These are phyloP conservation scores for Pichia kudriavzevii DNA, from an alignment of 1,139 yeast genomes.

Conservation along the genomic window DNA sequence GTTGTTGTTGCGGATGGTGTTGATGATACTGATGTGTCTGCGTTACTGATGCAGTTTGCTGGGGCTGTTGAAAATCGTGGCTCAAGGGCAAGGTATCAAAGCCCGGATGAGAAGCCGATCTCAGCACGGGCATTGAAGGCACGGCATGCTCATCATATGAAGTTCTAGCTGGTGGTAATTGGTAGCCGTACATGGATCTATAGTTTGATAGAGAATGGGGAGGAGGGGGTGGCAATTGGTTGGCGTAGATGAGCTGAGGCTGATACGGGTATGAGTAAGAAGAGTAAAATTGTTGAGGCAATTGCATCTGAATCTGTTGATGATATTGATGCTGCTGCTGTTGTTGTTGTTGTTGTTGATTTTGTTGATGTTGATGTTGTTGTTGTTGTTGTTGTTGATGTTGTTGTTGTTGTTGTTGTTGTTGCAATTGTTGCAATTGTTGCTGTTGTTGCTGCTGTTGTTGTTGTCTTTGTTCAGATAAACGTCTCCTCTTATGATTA, in stretches of 20 bases:
- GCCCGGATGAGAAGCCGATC: no score
- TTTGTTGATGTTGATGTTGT: conserved; percentile 1
- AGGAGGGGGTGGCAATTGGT: no score
- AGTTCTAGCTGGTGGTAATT: no score
- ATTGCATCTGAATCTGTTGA: conserved; percentile 4
- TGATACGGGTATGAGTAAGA: not conserved
- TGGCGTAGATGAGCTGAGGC: not conserved
- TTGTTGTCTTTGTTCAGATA: not conserved
- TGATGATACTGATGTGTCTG: conserved; percentile 6
- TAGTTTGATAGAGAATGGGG: no score
- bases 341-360: not conserved
- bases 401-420: conserved; percentile 3
- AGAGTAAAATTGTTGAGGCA: not conserved
- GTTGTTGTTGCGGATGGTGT: conserved; percentile 4
- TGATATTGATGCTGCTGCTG: conserved; percentile 4
- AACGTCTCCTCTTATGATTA: conserved; percentile 2
- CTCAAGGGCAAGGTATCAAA: no score
- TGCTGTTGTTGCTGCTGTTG: conserved; percentile 1
- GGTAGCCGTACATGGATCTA: no score
- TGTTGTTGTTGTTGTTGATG: conserved; percentile 9
- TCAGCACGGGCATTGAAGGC: no score
- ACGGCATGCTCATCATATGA: no score
- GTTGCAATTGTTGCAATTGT: conserved; percentile 3
- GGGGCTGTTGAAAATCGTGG: no score
- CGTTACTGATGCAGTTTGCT: not conserved